Base-by-base conservation (phyloP, 345 rosid genomes). In the Lepidium sativum region DNA sequence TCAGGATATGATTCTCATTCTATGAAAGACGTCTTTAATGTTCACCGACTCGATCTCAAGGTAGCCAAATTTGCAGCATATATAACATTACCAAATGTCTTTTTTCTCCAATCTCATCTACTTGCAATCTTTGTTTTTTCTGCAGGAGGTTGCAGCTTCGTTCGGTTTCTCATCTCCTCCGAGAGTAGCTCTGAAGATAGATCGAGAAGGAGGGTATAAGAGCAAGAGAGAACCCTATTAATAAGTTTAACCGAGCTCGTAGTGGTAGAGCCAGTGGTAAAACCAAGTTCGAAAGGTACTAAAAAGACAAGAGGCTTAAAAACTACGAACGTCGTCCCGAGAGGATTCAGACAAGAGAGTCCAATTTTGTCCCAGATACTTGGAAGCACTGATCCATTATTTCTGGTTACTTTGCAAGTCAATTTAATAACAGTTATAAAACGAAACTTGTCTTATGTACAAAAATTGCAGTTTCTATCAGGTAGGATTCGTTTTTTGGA, bases 1-100 rank as follows among this genome's bases (percentile, higher is more conserved):
- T 71, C 90, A 69, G 91, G 96, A 18, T 94, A 94, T 65, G 88
- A 94, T 77, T 94, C 97, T 17, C 99, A 94, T 65, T 81, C 92
- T 1, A 88, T 94, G 97, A 90, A 94, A 79, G 92, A 90, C 60
- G 90, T 83, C 49, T 90, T 90, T 69, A 86, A 88, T 66, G 99
- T 81, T 64, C 99, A 80, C 71, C 83, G 82, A 39, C 96, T 94
- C 1, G 86, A 90, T 85, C 74, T 88, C 58, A 86, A 86, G 88
- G 99, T 90, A 79, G 43, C 54, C 43, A 52, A 40, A 60, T 50
- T 43, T 59, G 34, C 58, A 34, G 42, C 33, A 14, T n/a, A 48
- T 35, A n/a, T 21, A 12, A 45, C 66, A n/a, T 32, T 17, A 18
- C n/a, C 32, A 44, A 42, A 60, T 49, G 14, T 21, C 20, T 6